A percentile compares a stretch with the other conserved stretches of the same genome.
Evolutionary conservation across 441 rosid species (phyloP).

Genomic region (Arabidopsis hybrid): DNA sequence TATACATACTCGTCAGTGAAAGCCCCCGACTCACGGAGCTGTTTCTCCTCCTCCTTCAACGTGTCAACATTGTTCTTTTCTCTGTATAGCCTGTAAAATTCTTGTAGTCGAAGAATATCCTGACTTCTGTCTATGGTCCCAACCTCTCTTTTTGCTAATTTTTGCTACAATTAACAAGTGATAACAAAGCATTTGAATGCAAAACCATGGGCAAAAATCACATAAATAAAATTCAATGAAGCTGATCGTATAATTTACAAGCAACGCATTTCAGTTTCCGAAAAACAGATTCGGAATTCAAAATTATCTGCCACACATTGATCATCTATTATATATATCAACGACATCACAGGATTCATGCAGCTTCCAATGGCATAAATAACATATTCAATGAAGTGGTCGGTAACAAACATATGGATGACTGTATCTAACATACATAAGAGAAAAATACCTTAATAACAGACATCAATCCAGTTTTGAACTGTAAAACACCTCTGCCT

Average conservation of each 20-base stretch:
- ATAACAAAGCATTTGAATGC: constrained; percentile 15
- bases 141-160: constrained; percentile 88
- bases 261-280: constrained; percentile 12
- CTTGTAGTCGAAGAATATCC: constrained; percentile 80
- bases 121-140: constrained; percentile 90
- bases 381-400: constrained; percentile 9
- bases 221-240: neutral
- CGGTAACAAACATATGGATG: neutral
- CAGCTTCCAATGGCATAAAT: constrained; percentile 16
- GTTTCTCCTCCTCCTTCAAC: constrained; percentile 82
- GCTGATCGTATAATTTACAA: neutral
- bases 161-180: constrained; percentile 73
- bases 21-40: constrained; percentile 78
- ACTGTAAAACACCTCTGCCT: constrained; percentile 96
- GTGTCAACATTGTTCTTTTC: constrained; percentile 79
- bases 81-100: constrained; percentile 84
- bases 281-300: neutral
- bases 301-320: constrained; percentile 16
- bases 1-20: constrained; percentile 79
- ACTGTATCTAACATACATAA: constrained; percentile 10
- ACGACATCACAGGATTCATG: constrained; percentile 8
- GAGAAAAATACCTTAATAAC: constrained; percentile 77
- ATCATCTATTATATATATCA: neutral
- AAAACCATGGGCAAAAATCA: constrained; percentile 11
- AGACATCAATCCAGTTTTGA: constrained; percentile 97